Conservation (phyloP, 257 asterid species). For the Mitragyna speciosa region DNA sequence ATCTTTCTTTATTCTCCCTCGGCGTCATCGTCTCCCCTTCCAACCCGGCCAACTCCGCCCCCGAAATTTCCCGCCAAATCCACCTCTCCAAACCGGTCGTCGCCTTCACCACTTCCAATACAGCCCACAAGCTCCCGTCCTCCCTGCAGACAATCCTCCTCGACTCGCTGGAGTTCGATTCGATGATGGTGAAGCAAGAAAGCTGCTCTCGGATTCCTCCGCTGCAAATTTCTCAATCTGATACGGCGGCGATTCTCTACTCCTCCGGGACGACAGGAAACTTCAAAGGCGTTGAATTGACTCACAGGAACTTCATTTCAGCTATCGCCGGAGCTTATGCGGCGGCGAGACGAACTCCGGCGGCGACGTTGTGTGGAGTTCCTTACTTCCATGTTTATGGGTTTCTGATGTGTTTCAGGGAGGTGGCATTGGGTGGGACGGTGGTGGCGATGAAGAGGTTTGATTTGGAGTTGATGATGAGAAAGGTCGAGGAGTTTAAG, state of each 20-base stretch:
- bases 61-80: conserved; percentile 14
- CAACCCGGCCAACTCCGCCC: conserved; percentile 11
- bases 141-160: conserved; percentile 1
- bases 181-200: neutral
- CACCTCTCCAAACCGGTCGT: conserved; percentile 12
- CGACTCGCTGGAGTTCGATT: conserved; percentile 18
- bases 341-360: no score
- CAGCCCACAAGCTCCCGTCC: conserved; percentile 18
- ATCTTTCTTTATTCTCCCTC: conserved; percentile 13
- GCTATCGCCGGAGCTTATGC: no score
- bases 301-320: conserved; percentile 52
- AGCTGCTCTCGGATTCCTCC: neutral
- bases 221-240: conserved; percentile 26
- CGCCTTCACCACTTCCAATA: conserved; percentile 13
- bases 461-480: conserved; percentile 46
- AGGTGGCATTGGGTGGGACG: conserved; percentile 51
- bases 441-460: conserved; percentile 52
- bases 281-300: conserved; percentile 52
- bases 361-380: conserved; percentile 37
- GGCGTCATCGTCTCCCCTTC: conserved; percentile 23
- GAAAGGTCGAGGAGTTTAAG: conserved; percentile 41
- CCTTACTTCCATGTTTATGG: conserved; percentile 61
- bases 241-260: conserved; percentile 56
- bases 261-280: conserved; percentile 73
- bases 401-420: conserved; percentile 34